Conservation (phyloP, 2,329 filamentous ascomycete species). For the Sphaerulina musiva region DNA sequence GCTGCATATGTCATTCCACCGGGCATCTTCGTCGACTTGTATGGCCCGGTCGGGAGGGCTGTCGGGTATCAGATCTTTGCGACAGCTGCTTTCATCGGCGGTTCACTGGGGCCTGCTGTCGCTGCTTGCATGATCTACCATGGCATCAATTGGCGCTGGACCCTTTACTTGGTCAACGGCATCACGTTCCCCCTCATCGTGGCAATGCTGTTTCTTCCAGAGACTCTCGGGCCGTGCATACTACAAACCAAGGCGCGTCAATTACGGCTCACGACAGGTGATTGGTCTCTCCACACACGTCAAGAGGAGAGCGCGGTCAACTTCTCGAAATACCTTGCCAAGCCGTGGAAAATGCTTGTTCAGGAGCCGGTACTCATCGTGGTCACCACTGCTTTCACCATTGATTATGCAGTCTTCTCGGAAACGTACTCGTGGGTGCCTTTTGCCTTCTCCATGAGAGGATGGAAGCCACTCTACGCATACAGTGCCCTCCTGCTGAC, state of each 20-base stretch:
- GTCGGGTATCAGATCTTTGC: slow-evolving; percentile 15
- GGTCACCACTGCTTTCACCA: slow-evolving; percentile 23
- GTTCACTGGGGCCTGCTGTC: slow-evolving; percentile 12
- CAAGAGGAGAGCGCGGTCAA: slow-evolving; percentile 7
- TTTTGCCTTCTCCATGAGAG: slow-evolving; percentile 4
- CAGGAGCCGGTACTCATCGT: slow-evolving; percentile 16
- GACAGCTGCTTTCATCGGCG: slow-evolving; percentile 15
- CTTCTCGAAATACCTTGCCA: slow-evolving; percentile 10
- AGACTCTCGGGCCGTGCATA: slow-evolving; percentile 18
- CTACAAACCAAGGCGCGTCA: slow-evolving; percentile 5
- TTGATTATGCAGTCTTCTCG: slow-evolving; percentile 34
- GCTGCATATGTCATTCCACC: slow-evolving; percentile 46
- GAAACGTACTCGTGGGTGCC: slow-evolving; percentile 24
- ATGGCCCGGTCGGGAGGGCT: slow-evolving; percentile 12
- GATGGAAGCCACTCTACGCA: slow-evolving; percentile 1
- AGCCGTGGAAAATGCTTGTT: slow-evolving; percentile 15
- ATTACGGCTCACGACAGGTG: slow-evolving; percentile 19
- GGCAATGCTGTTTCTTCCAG: slow-evolving; percentile 1
- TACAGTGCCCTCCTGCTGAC: slow-evolving; percentile 6
- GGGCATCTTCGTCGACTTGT: slow-evolving; percentile 33
- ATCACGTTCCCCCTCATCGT: slow-evolving; percentile 3
- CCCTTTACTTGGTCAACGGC: slow-evolving; percentile 7
- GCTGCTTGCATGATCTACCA: slow-evolving; percentile 13
- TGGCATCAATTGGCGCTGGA: slow-evolving; percentile 21
- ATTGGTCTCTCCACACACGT: slow-evolving; percentile 12